Base-by-base conservation (phyloP, 1,139 yeast species). In the Yamadazyma mexicana region DNA sequence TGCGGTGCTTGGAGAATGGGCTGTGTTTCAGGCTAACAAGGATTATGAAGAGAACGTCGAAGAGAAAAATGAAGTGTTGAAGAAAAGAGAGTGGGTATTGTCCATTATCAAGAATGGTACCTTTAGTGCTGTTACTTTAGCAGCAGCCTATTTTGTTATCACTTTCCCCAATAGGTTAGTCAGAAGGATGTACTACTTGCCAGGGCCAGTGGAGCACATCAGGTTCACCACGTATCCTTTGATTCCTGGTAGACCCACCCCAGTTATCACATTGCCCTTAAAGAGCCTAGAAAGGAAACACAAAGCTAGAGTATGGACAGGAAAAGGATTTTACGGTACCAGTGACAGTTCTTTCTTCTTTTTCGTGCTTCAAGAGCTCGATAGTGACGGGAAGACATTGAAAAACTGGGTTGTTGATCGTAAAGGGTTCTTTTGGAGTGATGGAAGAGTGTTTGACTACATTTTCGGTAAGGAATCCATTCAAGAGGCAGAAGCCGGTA, bases 371-470 rank as follows among this genome's bases (percentile, higher is more conserved):
- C 80, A 77, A 57, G 92, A 86, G 53, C 42, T 55, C 3, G 50
- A 54, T 15, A 44, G 48, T 7, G 64, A 67, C 37, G 74, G 76
- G 15, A 68, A 70, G 42, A 48, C 46, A 22, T 40, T 40, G n/a
- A 68, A 77, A 36, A 87, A 84, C 35, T 87, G 92, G 89, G 69
- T 86, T 15, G 83, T 87, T 17, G 95, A 87, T 58, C 71, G 96
- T 48, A 83, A 81, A 53, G 95, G 95, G 14, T 86, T 68, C 71
- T 87, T 86, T 64, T 87, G 95, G 95, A 88, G 92, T 25, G 95
- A 87, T 58, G 96, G 95, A 6, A 71, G 95, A 43, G 85, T 87
- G 2, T 84, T 83, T 62, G 96, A 87, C 60, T 77, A 79, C 40
- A 55, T 87, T 22, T 84, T 87, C 53, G 94, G 95, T 24, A 83